Base-by-base conservation (phyloP, 1,139 yeast species). In the Saccharomyces hybrid region DNA sequence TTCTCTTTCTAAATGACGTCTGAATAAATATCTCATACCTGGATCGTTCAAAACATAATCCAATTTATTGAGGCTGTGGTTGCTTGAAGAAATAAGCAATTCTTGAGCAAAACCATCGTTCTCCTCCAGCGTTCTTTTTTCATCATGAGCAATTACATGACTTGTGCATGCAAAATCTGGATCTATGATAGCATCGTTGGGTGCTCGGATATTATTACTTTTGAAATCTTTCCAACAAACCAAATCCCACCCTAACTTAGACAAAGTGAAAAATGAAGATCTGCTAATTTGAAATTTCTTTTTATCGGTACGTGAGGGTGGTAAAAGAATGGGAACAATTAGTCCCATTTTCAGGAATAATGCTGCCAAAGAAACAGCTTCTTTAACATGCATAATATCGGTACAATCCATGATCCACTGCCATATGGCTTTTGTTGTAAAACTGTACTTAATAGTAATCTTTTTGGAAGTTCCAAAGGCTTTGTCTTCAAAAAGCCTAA, bases 341-440 rank as follows among this genome's bases (percentile, higher is more conserved):
- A 87, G 71, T 0, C 78, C 78, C 34, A 75, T 68, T 38, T 71
- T 73, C 23, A 85, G 58, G 59, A 91, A 79, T 41, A 81, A 68
- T 13, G 77, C 74, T 0, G 85, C 84, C 13, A 91, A 70, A 11
- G 78, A 78, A 0, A 73, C 64, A 0, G 93, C 96, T 58, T 88
- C 95, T 2, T 73, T 71, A 0, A 73, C 67, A 53, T 77, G 75
- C 58, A 84, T 70, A 1, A 84, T 74, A 64, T 88, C 95, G 0
- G 96, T 85, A 65, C 97, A 91, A 59, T 91, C 98, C 79, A 85
- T 77, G 14, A 91, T 64, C 96, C 97, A 93, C 64, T 89, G 96
- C 69, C 83, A 77, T 1, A 86, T 74, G 0, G 95, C 85, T 61
- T 87, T 86, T 0, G 97, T 96, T 0, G 88, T 77, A 57, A 88